Evolutionary conservation across 1,284 basidiomycete genomes (phyloP).

Genomic region (Wolfiporia cocos): DNA sequence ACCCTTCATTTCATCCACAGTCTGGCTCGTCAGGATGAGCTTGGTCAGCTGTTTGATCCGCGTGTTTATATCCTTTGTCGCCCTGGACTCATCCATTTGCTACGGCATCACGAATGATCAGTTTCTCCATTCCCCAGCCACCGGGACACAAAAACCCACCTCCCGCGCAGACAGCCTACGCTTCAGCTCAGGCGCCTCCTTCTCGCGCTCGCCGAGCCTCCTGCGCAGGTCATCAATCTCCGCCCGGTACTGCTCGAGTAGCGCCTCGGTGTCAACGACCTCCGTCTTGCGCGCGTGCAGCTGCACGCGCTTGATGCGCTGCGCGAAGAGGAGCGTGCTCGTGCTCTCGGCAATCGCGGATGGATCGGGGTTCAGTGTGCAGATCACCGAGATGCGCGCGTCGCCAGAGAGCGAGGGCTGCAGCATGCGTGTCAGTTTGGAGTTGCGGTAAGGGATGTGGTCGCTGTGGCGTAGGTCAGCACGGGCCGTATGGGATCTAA

Average conservation of each 20-base stretch:
- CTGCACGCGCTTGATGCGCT: conserved; percentile 79
- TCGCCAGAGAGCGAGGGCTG: conserved; percentile 94
- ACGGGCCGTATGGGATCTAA: not conserved
- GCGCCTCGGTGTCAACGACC: conserved; percentile 86
- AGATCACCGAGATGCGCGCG: conserved; percentile 93
- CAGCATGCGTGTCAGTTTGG: conserved; percentile 89
- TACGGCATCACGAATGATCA: conserved; percentile 21
- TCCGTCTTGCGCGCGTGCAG: conserved; percentile 91
- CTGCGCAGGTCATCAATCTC: conserved; percentile 84
- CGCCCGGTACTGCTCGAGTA: conserved; percentile 86
- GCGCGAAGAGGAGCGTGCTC: conserved; percentile 86
- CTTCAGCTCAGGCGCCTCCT: conserved; percentile 42
- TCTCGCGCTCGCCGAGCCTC: conserved; percentile 64
- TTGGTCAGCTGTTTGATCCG: conserved; percentile 83
- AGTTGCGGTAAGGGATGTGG: conserved; percentile 94
- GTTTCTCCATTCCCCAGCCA: not conserved
- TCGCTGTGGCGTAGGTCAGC: conserved; percentile 39
- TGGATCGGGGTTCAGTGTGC: conserved; percentile 85
- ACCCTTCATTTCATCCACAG: conserved; percentile 60
- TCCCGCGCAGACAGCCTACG: conserved; percentile 65
- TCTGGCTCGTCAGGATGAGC: conserved; percentile 81
- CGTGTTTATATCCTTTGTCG: conserved; percentile 75
- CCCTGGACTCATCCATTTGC: conserved; percentile 75
- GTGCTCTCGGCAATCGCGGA: conserved; percentile 74
- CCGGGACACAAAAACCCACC: conserved; percentile 30